A percentile compares a stretch with the other conserved stretches of the same genome.
phyloP scores from a whole-genome alignment of 2,329 filamentous ascomycete species.

The Aspergillus niger region DNA sequence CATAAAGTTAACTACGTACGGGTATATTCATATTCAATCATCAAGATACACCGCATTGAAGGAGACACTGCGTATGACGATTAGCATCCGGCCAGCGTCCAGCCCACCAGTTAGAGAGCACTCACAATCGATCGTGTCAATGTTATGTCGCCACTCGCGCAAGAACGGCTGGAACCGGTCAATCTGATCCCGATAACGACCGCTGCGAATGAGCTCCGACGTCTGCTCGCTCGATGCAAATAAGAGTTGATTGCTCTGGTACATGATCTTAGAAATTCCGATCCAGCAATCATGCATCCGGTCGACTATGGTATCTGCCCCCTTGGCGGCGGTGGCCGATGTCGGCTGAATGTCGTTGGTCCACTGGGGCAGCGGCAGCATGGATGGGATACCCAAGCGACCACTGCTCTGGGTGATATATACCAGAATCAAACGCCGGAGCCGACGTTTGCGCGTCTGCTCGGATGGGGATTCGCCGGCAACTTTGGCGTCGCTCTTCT shows the following conservation, averaged over 20 bases:
- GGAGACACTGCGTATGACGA: slow-evolving; percentile 49
- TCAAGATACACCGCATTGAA: slow-evolving; percentile 72
- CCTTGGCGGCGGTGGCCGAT: slow-evolving; percentile 30
- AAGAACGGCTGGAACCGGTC: slow-evolving; percentile 80
- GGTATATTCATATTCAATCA: slow-evolving; percentile 94
- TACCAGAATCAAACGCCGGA: slow-evolving; percentile 83
- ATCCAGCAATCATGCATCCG: slow-evolving; percentile 82
- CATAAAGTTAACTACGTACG: slow-evolving; percentile 52
- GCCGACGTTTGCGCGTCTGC: slow-evolving; percentile 77
- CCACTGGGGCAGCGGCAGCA: slow-evolving; percentile 67
- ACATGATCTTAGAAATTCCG: slow-evolving; percentile 89
- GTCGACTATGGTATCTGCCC: slow-evolving; percentile 50
- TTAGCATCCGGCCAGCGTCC: slow-evolving; percentile 23
- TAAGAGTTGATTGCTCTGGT: slow-evolving; percentile 82
- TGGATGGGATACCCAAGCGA: slow-evolving; percentile 86
- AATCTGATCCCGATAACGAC: slow-evolving; percentile 78
- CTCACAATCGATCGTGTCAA: slow-evolving; percentile 69
- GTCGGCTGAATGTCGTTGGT: slow-evolving; percentile 41
- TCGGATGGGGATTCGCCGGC: slow-evolving; percentile 55
- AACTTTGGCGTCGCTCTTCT: slow-evolving; percentile 72
- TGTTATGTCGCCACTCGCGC: slow-evolving; percentile 75
- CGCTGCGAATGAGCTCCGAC: slow-evolving; percentile 82
- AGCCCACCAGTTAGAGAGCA: slow-evolving; percentile 1
- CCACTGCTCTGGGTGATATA: slow-evolving; percentile 95
- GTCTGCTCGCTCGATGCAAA: slow-evolving; percentile 88